phyloP scores from a whole-genome alignment of 2,329 filamentous ascomycete genomes.

The Nothophoma quercina region DNA sequence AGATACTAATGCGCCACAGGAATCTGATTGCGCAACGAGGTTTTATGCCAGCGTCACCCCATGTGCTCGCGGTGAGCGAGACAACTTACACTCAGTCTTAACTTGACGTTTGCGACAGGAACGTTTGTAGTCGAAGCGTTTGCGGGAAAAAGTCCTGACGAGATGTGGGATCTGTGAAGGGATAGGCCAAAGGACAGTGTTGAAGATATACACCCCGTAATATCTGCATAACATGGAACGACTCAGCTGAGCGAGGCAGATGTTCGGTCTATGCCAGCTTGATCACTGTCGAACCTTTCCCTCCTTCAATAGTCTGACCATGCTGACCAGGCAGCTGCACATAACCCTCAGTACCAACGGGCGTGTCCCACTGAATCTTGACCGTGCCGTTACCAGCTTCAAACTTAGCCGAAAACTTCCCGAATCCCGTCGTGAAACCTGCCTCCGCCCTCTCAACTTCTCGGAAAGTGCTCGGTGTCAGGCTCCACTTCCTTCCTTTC shows the following conservation, averaged over 20 bases:
- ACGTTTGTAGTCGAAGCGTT: slow-evolving; percentile 7
- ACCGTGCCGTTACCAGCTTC: background rate
- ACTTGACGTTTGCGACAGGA: background rate
- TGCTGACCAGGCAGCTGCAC: slow-evolving; percentile 2
- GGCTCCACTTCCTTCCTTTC: slow-evolving; percentile 52
- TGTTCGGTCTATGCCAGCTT: background rate
- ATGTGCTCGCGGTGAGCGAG: background rate
- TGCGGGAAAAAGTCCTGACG: background rate
- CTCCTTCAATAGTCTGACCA: background rate
- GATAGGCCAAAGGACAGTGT: background rate
- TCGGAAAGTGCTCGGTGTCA: slow-evolving; percentile 45
- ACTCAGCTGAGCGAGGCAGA: too few species aligned
- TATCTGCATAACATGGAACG: background rate
- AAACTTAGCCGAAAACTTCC: slow-evolving; percentile 4
- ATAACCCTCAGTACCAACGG: slow-evolving; percentile 1
- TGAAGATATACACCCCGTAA: background rate
- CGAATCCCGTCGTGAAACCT: background rate
- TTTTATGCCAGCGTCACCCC: slow-evolving; percentile 20
- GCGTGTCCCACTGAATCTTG: slow-evolving; percentile 2
- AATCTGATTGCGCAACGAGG: slow-evolving; percentile 23
- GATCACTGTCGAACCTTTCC: background rate
- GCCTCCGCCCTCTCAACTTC: slow-evolving; percentile 1
- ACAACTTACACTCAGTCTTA: background rate
- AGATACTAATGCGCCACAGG: background rate
- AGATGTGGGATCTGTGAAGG: background rate